These are phyloP conservation scores for Epichloe gansuensis DNA, from an alignment of 2,329 filamentous ascomycete genomes.

Conservation along the genomic window DNA sequence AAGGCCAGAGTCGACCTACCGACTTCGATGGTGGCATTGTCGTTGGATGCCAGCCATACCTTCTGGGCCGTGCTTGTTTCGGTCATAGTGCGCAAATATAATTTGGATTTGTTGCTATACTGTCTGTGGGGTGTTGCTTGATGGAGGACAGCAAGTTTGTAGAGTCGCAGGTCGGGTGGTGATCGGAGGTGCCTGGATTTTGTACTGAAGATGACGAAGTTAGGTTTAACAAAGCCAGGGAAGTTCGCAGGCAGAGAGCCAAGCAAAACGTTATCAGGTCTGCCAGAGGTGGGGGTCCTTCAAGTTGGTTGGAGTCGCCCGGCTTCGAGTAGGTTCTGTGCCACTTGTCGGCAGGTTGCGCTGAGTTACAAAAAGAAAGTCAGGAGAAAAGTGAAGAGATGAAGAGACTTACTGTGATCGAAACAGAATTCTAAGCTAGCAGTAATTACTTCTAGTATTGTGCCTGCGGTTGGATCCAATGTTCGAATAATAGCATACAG, in stretches of 20 bases:
- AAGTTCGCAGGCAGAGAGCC: neutral
- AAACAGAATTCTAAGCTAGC: no score
- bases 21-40: slow-evolving; percentile 33
- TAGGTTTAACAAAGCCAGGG: neutral
- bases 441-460: no score
- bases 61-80: slow-evolving; percentile 23
- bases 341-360: neutral
- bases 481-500: no score
- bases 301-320: neutral
- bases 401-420: neutral
- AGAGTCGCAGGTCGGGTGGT: neutral
- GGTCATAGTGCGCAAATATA: slow-evolving; percentile 20
- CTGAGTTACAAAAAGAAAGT: neutral
- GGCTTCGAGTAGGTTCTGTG: neutral
- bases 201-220: neutral
- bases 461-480: no score
- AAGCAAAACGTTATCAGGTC: neutral
- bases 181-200: neutral
- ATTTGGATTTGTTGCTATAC: neutral
- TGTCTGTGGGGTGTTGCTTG: neutral
- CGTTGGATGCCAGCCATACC: slow-evolving; percentile 41
- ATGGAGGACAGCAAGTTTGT: neutral
- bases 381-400: neutral
- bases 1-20: slow-evolving; percentile 24
- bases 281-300: neutral